Conservation (phyloP, 2,329 filamentous ascomycete genomes). For the Macrophomina phaseolina region DNA sequence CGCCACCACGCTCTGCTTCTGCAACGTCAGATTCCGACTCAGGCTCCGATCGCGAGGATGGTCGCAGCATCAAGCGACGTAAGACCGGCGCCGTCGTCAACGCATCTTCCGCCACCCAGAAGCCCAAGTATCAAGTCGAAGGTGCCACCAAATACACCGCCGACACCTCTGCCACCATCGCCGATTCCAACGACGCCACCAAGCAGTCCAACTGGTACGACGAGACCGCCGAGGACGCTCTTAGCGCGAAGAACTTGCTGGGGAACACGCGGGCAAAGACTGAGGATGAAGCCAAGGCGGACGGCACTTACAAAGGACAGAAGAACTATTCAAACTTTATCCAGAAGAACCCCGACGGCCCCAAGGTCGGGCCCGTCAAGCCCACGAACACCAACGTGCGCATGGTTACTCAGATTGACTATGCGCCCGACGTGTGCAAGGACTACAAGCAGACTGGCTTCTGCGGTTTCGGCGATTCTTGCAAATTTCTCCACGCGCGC, state of each 20-base stretch:
- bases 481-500: slow-evolving; percentile 79
- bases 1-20: slow-evolving; percentile 63
- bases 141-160: slow-evolving; percentile 63
- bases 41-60: slow-evolving; percentile 76
- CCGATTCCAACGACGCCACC: slow-evolving; percentile 82
- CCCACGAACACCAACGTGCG: slow-evolving; percentile 81
- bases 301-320: slow-evolving; percentile 78
- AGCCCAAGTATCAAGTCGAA: slow-evolving; percentile 46
- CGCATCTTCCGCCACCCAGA: slow-evolving; percentile 64
- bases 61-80: slow-evolving; percentile 78
- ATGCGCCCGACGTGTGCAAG: slow-evolving; percentile 91
- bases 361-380: slow-evolving; percentile 83
- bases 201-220: slow-evolving; percentile 91
- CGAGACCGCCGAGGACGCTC: slow-evolving; percentile 62
- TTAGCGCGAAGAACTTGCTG: slow-evolving; percentile 62
- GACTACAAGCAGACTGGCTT: slow-evolving; percentile 78
- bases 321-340: slow-evolving; percentile 70
- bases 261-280: slow-evolving; percentile 57
- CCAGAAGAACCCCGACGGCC: slow-evolving; percentile 78
- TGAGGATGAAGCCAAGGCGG: slow-evolving; percentile 21
- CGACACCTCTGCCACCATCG: slow-evolving; percentile 67
- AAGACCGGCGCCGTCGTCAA: slow-evolving; percentile 73
- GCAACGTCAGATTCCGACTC: slow-evolving; percentile 65
- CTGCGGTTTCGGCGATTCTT: slow-evolving; percentile 76
- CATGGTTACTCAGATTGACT: slow-evolving; percentile 89